These are phyloP conservation scores for Lentinus tigrinus DNA, from an alignment of 768 basidiomycete species.

Conservation along the genomic window DNA sequence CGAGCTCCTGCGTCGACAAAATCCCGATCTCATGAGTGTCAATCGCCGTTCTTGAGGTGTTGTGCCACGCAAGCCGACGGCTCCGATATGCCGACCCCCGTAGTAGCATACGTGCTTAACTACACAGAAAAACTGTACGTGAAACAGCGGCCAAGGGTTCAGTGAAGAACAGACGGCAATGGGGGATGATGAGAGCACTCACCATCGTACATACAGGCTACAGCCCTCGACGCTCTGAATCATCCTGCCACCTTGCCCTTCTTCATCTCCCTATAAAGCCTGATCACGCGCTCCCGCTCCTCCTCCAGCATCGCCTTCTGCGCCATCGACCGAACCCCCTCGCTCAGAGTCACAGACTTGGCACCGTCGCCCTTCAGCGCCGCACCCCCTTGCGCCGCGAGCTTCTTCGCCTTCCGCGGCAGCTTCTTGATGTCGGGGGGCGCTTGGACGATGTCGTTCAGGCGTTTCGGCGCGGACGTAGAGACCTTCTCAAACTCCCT, in stretches of 20 bases:
- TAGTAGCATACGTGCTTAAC: too few relatives aligned
- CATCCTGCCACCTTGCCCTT: slow-evolving; percentile 33
- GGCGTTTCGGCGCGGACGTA: slow-evolving; percentile 57
- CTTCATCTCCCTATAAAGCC: slow-evolving; percentile 68
- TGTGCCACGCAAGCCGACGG: too few relatives aligned
- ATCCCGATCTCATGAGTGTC: too few relatives aligned
- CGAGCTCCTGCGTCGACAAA: too few relatives aligned
- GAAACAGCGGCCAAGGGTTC: too few relatives aligned
- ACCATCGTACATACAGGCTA: neutral
- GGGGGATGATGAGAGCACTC: neutral
- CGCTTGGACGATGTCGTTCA: slow-evolving; percentile 70
- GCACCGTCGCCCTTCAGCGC: slow-evolving; percentile 18
- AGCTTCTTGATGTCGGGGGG: slow-evolving; percentile 62
- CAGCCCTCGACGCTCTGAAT: neutral
- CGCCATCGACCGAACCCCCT: slow-evolving; percentile 66
- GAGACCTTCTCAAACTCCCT: slow-evolving; percentile 51
- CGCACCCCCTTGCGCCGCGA: slow-evolving; percentile 19
- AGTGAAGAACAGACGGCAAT: too few relatives aligned
- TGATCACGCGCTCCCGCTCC: slow-evolving; percentile 69
- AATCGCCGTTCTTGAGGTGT: too few relatives aligned
- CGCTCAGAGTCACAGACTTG: slow-evolving; percentile 30
- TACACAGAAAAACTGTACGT: too few relatives aligned
- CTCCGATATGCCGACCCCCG: too few relatives aligned
- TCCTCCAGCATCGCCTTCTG: slow-evolving; percentile 76
- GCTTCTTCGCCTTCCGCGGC: slow-evolving; percentile 44